Evolutionary conservation across 768 basidiomycete genomes (phyloP).

Genomic region (Tricholomella constricta): DNA sequence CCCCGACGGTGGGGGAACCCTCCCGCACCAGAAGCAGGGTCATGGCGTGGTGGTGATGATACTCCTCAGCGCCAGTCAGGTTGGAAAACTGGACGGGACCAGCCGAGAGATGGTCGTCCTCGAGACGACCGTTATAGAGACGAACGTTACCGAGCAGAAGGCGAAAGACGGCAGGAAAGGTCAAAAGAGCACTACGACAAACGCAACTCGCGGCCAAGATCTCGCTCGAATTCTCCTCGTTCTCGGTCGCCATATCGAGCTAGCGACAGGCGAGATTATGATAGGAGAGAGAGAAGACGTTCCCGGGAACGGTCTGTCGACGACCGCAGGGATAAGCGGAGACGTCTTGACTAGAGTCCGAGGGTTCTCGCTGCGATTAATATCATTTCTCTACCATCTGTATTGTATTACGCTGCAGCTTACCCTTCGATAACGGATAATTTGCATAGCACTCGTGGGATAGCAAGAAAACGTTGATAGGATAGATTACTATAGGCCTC

Average conservation of each 20-base stretch:
- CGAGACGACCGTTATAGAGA: slow-evolving; percentile 18
- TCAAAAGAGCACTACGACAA: slow-evolving; percentile 26
- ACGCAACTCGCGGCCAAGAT: slow-evolving; percentile 26
- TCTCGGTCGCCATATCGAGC: slow-evolving; percentile 32
- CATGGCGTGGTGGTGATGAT: slow-evolving; percentile 36
- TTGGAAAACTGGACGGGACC: slow-evolving; percentile 28
- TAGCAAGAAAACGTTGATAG: background rate
- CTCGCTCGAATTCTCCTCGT: slow-evolving; percentile 29
- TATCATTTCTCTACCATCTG: background rate
- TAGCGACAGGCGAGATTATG: slow-evolving; percentile 21
- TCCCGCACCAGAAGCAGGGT: slow-evolving; percentile 21
- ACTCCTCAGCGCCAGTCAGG: slow-evolving; percentile 24
- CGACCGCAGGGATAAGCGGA: slow-evolving; percentile 50
- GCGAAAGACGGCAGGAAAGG: slow-evolving; percentile 8
- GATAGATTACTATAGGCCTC: background rate
- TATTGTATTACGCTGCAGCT: background rate
- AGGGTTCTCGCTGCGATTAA: background rate
- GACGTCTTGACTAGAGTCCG: slow-evolving; percentile 51
- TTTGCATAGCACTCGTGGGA: background rate
- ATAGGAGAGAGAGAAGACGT: slow-evolving; percentile 28
- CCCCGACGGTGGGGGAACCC: slow-evolving; percentile 35
- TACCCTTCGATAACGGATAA: background rate
- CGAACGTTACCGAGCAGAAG: slow-evolving; percentile 4
- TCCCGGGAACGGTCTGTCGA: slow-evolving; percentile 33
- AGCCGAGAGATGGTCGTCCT: slow-evolving; percentile 18